Evolutionary conservation across 139 green algal species (phyloP).

Genomic region (Volvox reticuliferus): DNA sequence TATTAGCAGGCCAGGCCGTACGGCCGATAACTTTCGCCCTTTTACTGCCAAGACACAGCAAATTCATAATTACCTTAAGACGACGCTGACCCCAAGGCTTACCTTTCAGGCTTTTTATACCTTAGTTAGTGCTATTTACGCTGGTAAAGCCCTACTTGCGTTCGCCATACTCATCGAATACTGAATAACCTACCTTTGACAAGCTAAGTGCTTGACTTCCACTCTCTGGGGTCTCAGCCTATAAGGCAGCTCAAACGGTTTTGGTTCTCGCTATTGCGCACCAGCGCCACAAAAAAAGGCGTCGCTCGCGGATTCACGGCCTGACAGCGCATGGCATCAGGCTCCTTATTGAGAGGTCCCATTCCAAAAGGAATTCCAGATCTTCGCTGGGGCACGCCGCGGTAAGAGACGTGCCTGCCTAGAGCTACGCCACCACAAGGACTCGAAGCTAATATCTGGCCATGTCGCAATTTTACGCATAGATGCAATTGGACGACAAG

Average conservation of each 20-base stretch:
- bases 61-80: background rate
- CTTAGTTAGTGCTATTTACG: background rate
- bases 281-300: conserved; percentile 3
- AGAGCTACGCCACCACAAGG: background rate
- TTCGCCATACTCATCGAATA: background rate
- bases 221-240: background rate
- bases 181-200: background rate
- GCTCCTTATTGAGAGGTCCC: background rate
- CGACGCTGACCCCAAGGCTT: background rate
- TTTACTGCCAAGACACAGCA: background rate
- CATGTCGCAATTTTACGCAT: background rate
- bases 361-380: background rate
- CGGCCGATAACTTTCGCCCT: no score
- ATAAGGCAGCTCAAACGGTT: background rate
- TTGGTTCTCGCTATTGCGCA: background rate
- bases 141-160: background rate
- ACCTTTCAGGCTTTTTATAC: background rate
- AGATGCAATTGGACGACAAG: background rate
- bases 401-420: conserved; percentile 13
- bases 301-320: background rate
- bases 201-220: background rate
- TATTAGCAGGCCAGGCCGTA: no score
- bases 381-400: background rate
- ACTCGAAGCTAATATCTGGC: background rate
- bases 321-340: conserved; percentile 9